Percentiles rank a stretch among this genome's conserved stretches.
These are phyloP conservation scores for Kodamaea leandrae DNA, from an alignment of 805 yeast species.

Conservation along the genomic window DNA sequence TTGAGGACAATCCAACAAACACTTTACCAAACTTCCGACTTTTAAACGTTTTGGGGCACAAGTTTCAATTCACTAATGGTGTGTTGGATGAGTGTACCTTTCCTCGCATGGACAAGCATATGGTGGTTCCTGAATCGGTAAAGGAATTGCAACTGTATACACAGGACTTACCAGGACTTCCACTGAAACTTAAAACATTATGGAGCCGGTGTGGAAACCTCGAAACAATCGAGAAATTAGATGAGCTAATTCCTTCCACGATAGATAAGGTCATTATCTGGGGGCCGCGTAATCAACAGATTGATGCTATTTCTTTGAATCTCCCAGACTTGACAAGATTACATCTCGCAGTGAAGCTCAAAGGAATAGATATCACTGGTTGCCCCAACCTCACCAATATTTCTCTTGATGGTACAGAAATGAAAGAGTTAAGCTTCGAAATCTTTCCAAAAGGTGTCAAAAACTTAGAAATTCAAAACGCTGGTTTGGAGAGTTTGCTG, in stretches of 20 bases:
- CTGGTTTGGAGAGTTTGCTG: background rate
- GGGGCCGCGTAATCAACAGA: background rate
- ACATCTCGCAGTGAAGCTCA: background rate
- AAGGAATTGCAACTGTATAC: too few species aligned
- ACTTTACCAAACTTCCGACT: too few species aligned
- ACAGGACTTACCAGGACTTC: too few species aligned
- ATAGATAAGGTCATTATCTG: background rate
- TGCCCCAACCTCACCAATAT: background rate
- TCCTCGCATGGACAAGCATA: too few species aligned
- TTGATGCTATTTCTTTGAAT: background rate
- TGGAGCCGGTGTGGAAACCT: too few species aligned
- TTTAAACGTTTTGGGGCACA: too few species aligned
- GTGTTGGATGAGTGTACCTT: too few species aligned
- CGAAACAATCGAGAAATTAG: background rate
- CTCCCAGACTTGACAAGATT: background rate
- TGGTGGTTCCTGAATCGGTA: too few species aligned
- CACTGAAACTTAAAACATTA: too few species aligned
- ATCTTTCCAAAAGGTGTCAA: background rate
- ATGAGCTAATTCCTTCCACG: background rate
- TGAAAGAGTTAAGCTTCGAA: background rate
- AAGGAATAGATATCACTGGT: background rate
- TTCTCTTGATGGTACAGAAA: background rate
- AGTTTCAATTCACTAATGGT: too few species aligned
- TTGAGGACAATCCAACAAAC: too few species aligned
- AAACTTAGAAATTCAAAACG: background rate